Evolutionary conservation across 305 asterid genomes (phyloP), one percentile per base, ranked within the genome.

Genomic region (Fraxinus dipetala): DNA sequence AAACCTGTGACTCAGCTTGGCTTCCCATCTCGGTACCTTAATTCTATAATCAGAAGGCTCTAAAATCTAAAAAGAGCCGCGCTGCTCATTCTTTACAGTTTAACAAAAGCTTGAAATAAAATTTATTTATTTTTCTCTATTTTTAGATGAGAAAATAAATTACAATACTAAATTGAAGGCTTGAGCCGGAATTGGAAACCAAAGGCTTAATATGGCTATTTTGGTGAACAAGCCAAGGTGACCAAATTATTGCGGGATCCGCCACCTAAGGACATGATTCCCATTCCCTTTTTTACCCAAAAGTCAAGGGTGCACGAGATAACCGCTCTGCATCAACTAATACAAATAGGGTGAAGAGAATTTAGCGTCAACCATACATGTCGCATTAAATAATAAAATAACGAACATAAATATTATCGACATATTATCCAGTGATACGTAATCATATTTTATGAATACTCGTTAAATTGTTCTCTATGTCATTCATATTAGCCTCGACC

Each of bases 31-130:
- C 4, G 30, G 28, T 22, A 61, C 14, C 28, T 6, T 7, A 2
- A 13, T 63, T 22, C 14, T 2, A 11, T 43, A 28, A 65, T 65
- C 18, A 65, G 4, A 26, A 75, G 38, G 65, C 59, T 75, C 61
- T 38, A 40, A 79, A n/a, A 43, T 40, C 72, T 79, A 43, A 80
- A 85, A 86, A 84, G 89, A 80, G 77, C 32, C 32, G 28, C 24
- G 85, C 75, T 87, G 89, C 83, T 85, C 84, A 83, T 90, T 90
- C 89, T 87, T 79, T 35, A 76, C 69, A 84, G 80, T 85, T 73
- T 20, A 61, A 13, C 14, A 28, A 82, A 82, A 85, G 85, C 56
- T 18, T 65, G 79, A 85, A 87, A 85, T 13, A 43, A 20, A 16
- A n/a, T n/a, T n/a, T n/a, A n/a, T n/a, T n/a, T n/a, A n/a, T n/a